Base-by-base conservation (phyloP, 2,329 filamentous ascomycete genomes). In the Fusarium sterilihyphosum region DNA sequence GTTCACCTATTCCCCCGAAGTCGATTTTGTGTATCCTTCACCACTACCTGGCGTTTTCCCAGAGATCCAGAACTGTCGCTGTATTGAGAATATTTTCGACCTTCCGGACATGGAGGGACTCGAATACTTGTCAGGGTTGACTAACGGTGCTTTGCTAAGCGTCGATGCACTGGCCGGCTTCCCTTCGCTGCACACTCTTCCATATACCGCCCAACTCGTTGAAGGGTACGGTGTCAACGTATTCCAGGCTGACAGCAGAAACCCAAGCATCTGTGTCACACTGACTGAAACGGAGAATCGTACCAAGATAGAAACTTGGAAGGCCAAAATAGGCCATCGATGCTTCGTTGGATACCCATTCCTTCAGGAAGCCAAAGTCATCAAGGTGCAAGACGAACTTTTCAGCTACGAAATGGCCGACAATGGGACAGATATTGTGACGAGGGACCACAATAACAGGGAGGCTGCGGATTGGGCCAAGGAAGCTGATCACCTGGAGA, bases 321-420 rank as follows among this genome's bases (percentile, higher is more conserved):
- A 94, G 81, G 84, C 86, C 57, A 96, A 94, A 80, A 88, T 99
- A 50, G 96, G 95, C 50, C 90, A 96, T 82, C 91, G 92, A 69
- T 95, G 97, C 68, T 94, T 94, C 80, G 93, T 98, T 70, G 95
- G 96, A 43, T 99, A 97, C 79, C 96, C 96, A 3, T 99, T 98
- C 85, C 85, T 99, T 73, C 94, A 97, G 78, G 97, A 99, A 84
- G 96, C 94, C 61, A 96, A 96, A 84, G 92, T 99, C 37, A 88
- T 94, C 59, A 92, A 92, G 63, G 94, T 98, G 4, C 96, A 95
- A 2, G 96, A 99, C 80, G 96, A 98, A 81, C 87, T 98, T 35
- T 98, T 98, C 81, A 93, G 93, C 78, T 99, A 98, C 80, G 87
- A 91, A 24, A 85, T 96, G 41, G 88, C 92, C 3, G 87, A 91